These are phyloP conservation scores for Gracilaria vermiculophylla DNA, from an alignment of 23 red algal species.

Conservation along the genomic window DNA sequence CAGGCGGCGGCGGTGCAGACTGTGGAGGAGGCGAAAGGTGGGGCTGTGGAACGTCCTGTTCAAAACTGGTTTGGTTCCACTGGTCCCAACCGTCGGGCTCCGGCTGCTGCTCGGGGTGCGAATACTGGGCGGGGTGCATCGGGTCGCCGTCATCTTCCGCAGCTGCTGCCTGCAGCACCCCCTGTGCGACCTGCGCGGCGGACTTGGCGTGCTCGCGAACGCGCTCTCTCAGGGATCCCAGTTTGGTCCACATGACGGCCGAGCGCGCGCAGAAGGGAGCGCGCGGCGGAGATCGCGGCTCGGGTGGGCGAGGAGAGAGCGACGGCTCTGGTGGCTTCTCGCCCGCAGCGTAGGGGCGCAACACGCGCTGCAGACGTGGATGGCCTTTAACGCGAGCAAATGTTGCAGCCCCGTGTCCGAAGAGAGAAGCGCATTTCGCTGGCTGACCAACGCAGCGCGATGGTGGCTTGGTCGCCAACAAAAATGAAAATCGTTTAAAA, in stretches of 20 bases:
- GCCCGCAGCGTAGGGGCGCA: no score
- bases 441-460: neutral
- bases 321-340: no score
- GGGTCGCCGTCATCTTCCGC: conserved; percentile 31
- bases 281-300: neutral
- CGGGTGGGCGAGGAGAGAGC: neutral
- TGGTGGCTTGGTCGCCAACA: no score
- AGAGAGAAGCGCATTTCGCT: neutral
- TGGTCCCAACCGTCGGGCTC: neutral
- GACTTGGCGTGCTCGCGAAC: conserved; percentile 62
- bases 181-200: conserved; percentile 55
- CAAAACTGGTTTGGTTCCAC: conserved; percentile 10
- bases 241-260: conserved; percentile 32
- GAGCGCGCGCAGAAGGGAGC: no score
- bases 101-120: neutral
- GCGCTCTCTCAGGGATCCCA: conserved; percentile 50
- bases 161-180: conserved; percentile 33
- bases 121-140: neutral
- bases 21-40: neutral
- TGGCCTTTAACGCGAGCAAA: no score
- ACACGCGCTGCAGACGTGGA: no score
- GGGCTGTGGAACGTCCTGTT: neutral
- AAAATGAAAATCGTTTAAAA: no score
- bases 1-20: neutral
- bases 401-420: no score